phyloP scores from a whole-genome alignment of 768 basidiomycete genomes.

The Hypsizygus marmoreus region DNA sequence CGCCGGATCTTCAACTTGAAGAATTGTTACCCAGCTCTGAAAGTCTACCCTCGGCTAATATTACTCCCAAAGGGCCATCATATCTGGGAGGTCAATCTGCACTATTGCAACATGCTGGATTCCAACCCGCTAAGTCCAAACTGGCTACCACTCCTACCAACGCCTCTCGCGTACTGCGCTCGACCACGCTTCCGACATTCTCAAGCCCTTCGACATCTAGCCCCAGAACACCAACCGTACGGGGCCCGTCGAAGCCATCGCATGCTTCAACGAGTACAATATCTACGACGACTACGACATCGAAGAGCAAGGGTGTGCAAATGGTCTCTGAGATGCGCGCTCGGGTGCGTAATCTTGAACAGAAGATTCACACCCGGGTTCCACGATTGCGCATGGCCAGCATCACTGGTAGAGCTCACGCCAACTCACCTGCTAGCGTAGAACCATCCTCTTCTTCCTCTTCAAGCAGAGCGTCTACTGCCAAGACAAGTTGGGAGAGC shows the following conservation, averaged over 20 bases:
- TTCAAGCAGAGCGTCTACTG: constrained; percentile 40
- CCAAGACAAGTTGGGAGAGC: constrained; percentile 46
- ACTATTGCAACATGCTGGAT: constrained; percentile 53
- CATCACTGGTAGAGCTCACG: constrained; percentile 55
- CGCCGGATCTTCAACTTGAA: constrained; percentile 59
- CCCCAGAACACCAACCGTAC: constrained; percentile 46
- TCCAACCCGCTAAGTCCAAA: constrained; percentile 45
- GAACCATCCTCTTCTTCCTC: constrained; percentile 39
- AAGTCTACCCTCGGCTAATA: constrained; percentile 34
- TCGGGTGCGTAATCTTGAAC: constrained; percentile 77
- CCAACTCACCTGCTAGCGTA: constrained; percentile 34
- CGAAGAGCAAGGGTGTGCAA: constrained; percentile 82
- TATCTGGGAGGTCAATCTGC: constrained; percentile 44
- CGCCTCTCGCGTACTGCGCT: constrained; percentile 49
- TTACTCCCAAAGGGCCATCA: constrained; percentile 40
- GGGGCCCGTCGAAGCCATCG: constrained; percentile 39
- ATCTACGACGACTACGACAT: constrained; percentile 47
- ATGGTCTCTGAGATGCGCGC: constrained; percentile 94
- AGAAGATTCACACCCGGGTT: constrained; percentile 86
- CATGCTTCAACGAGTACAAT: constrained; percentile 41
- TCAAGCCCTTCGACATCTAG: constrained; percentile 44
- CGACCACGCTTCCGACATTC: constrained; percentile 56
- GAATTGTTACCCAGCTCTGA: constrained; percentile 54
- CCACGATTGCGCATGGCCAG: constrained; percentile 84
- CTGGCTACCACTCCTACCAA: constrained; percentile 45